Conservation (phyloP, 331 rosid species). For the Telfairia occidentalis region DNA sequence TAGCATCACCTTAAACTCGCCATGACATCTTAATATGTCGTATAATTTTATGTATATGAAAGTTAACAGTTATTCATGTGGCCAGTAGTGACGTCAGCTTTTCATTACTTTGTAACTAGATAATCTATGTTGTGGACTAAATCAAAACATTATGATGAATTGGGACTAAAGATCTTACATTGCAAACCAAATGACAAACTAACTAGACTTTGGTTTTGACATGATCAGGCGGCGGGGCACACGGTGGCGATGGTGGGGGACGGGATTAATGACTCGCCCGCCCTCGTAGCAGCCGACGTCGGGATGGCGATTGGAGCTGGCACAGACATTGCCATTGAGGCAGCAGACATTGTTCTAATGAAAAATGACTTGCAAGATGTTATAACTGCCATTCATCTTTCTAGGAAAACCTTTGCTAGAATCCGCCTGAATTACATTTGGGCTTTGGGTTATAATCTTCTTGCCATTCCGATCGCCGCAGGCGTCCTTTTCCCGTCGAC, state of each 20-base stretch:
- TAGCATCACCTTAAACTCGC: background rate
- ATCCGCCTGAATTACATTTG: constrained; percentile 74
- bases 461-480: constrained; percentile 78
- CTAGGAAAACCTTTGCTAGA: constrained; percentile 59
- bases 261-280: constrained; percentile 88
- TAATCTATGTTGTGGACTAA: no score
- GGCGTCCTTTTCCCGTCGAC: constrained; percentile 69
- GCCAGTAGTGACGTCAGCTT: no score
- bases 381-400: constrained; percentile 74
- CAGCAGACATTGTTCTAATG: constrained; percentile 90
- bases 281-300: constrained; percentile 83
- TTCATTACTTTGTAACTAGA: no score
- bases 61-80: no score
- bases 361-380: constrained; percentile 91
- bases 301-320: constrained; percentile 97
- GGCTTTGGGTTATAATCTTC: constrained; percentile 81
- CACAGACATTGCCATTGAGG: constrained; percentile 89
- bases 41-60: no score
- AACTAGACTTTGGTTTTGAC: background rate
- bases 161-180: background rate
- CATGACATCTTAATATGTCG: background rate
- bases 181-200: background rate
- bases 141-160: background rate
- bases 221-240: constrained; percentile 42
- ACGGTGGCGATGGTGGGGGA: constrained; percentile 87